Conservation (phyloP, 2,329 filamentous ascomycete species). For the Hypoxylon sp. region DNA sequence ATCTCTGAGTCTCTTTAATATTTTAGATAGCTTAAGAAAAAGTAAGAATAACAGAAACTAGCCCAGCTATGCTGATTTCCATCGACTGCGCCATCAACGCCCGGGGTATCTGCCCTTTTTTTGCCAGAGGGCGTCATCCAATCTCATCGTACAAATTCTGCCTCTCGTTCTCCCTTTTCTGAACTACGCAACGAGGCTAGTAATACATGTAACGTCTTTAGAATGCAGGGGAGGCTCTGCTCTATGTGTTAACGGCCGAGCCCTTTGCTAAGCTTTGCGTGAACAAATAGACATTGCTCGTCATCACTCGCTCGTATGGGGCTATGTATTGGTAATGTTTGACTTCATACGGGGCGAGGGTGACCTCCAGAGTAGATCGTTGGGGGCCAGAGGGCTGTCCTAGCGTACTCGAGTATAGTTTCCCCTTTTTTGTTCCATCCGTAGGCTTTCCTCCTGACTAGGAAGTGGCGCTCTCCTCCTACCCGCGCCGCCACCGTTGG, state of each 20-base stretch:
- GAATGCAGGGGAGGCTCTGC: neutral
- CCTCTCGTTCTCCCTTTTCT: neutral
- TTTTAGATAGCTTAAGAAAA: no score
- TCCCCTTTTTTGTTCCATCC: conserved; percentile 75
- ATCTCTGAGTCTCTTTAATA: neutral
- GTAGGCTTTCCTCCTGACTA: conserved; percentile 83
- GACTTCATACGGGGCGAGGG: no score
- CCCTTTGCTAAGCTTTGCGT: neutral
- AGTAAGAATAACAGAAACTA: no score
- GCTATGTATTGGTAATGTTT: no score
- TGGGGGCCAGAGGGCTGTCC: conserved; percentile 7
- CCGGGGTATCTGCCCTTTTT: conserved; percentile 36
- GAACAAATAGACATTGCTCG: no score
- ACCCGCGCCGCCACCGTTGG: conserved; percentile 40
- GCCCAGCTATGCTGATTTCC: neutral
- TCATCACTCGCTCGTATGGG: no score
- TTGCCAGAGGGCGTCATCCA: conserved; percentile 22
- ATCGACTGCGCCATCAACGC: conserved; percentile 27
- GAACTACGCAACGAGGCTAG: conserved; percentile 7
- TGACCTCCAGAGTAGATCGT: no score
- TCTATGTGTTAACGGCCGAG: neutral
- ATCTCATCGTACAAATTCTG: conserved; percentile 15
- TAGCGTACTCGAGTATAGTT: conserved; percentile 65
- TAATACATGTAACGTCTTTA: neutral
- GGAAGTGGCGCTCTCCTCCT: conserved; percentile 73